Conservation (phyloP, 2,329 filamentous ascomycete genomes). For the Fusarium nelsonii region DNA sequence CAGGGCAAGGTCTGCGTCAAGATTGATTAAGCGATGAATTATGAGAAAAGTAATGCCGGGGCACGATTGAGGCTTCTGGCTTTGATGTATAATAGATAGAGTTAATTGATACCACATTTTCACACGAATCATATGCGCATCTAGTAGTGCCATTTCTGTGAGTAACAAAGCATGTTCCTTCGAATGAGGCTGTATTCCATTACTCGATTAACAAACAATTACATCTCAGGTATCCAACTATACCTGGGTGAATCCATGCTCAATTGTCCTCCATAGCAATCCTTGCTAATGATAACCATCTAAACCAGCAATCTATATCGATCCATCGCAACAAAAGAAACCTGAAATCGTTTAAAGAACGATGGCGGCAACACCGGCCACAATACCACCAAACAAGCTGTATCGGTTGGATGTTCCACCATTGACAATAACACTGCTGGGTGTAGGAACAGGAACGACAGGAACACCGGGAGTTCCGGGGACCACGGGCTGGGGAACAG, state of each 20-base stretch:
- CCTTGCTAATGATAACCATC: slow-evolving; percentile 4
- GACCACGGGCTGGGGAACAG: slow-evolving; percentile 1
- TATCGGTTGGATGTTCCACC: slow-evolving; percentile 33
- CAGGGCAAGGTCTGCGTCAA: slow-evolving; percentile 56
- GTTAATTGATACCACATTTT: slow-evolving; percentile 35
- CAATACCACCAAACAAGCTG: slow-evolving; percentile 38
- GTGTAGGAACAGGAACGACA: slow-evolving; percentile 12
- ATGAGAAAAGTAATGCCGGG: not conserved
- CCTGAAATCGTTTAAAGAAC: slow-evolving; percentile 17
- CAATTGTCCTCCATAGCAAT: slow-evolving; percentile 1
- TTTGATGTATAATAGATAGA: slow-evolving; percentile 6
- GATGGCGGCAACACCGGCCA: slow-evolving; percentile 42
- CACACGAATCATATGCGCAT: not conserved
- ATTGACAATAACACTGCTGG: slow-evolving; percentile 29
- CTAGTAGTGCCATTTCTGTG: not conserved
- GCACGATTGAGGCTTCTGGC: not conserved
- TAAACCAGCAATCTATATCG: not conserved
- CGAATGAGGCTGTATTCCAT: not conserved
- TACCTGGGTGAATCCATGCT: not conserved
- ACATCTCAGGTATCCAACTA: slow-evolving; percentile 9
- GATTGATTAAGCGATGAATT: slow-evolving; percentile 44
- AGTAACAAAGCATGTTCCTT: not conserved
- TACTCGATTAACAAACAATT: slow-evolving; percentile 22
- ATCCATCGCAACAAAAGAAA: slow-evolving; percentile 12
- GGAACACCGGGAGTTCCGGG: slow-evolving; percentile 14